Base-by-base conservation (phyloP, 495 filamentous ascomycete species). In the Pyronema omphalodes region DNA sequence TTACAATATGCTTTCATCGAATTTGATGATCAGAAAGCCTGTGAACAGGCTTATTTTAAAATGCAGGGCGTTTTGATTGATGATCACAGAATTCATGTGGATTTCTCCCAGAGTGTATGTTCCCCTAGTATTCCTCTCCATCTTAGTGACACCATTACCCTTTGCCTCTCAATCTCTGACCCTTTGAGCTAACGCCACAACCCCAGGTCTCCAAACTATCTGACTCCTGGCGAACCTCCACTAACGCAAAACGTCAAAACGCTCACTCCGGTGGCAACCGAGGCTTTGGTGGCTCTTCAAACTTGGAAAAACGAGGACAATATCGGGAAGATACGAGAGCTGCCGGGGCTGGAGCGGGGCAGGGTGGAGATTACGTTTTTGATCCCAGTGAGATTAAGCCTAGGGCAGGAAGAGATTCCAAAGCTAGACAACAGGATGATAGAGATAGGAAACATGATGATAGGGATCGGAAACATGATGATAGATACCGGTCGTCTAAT, bases 1-100 rank as follows among this genome's bases (percentile, higher is more conserved):
- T 69, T 98, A 39, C 91, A 98, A 66, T 98, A 98, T 67, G 87
- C 93, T 0, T 98, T 98, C 58, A 89, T 98, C 63, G 91, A 98
- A 67, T 98, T 93, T 61, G 86, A 88, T 53, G 79, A 94, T 14
- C 86, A 93, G 65, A 78, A 83, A 59, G 82, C 85, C 55, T 96
- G 89, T 67, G 91, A 96, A 69, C 83, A 88, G 51, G 91, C 91
- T 11, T 98, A 96, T 63, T 88, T 88, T 70, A 98, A 98, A 70
- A 98, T 96, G 91, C 84, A 96, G 66, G 82, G 80, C 5, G 88
- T 95, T 6, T 70, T 98, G 54, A 96, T 96, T 63, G 91, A 98
- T 59, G 91, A 98, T 63, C 88, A 94, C 55, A 83, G 91, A 37
- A 96, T 98, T 53, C 91, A 96, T 67, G 93, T 98, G 48, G 91